Evolutionary conservation across 768 basidiomycete species (phyloP), one percentile per base, ranked within the genome.

Genomic region (Wakefieldia striispora): DNA sequence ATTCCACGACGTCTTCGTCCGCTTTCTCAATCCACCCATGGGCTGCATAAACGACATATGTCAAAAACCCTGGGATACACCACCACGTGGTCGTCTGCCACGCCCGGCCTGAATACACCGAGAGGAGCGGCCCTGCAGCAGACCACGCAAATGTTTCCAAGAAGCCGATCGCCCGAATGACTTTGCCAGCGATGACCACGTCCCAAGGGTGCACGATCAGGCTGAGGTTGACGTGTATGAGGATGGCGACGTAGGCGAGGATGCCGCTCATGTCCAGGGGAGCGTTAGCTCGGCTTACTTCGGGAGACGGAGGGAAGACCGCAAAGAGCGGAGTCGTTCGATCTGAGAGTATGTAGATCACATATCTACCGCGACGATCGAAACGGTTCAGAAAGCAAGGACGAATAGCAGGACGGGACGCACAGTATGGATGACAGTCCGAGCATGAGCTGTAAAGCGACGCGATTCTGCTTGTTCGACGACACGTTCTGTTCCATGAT

Each of bases 51-150:
- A 75, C 71, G 31, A 78, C 60, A 36, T 67, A 76, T 1, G 80
- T 72, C 16, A 81, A 48, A 19, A 69, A 46, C 0, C 67, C 61
- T 0, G 80, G 75, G 19, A 75, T 54, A 40, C 70, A 71, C 78
- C 80, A 82, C 81, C 82, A 83, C 17, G 62, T 57, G 7, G 72
- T 73, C 3, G 74, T 77, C 55, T 80, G 79, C 80, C 81, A 83
- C 11, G 75, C 63, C 41, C 72, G 72, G 6, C 66, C 68, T 7
- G 75, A 65, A 44, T 81, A 75, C 31, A 82, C 40, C 10, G 75
- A 77, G 27, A 82, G 54, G 0, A 74, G 63, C 3, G 81, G 81
- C 2, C 76, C 70, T 7, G 83, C 71, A 20, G 74, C 70, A 4
- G 80, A 75, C 50, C 75, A 60, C 2, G 56, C 55, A 46, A 77